Percentiles rank a stretch among this genome's conserved stretches.
phyloP scores from a whole-genome alignment of 148 eudicot genomes.

The Dianthus caryophyllus region DNA sequence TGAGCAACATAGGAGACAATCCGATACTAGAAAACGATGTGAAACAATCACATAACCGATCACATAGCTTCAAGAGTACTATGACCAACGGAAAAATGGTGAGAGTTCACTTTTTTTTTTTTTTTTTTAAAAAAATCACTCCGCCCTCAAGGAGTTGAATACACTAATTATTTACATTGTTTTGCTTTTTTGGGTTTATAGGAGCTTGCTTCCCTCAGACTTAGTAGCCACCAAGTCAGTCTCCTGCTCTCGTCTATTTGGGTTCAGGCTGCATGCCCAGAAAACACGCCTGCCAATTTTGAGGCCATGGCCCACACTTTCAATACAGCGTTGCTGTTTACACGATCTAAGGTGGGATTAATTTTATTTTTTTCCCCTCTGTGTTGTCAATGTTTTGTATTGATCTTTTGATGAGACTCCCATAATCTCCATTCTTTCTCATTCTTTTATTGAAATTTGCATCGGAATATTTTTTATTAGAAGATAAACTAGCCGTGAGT shows the following conservation, averaged over 20 bases:
- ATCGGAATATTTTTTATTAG: neutral
- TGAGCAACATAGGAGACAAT: conserved; percentile 26
- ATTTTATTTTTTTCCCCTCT: neutral
- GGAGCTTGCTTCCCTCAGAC: conserved; percentile 60
- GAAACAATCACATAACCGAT: conserved; percentile 30
- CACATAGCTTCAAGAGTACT: conserved; percentile 52
- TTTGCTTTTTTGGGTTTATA: conserved; percentile 25
- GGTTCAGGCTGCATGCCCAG: conserved; percentile 66
- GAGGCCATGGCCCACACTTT: conserved; percentile 85
- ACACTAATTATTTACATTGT: neutral
- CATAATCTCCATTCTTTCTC: neutral
- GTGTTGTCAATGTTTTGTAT: conserved; percentile 3
- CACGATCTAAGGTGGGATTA: conserved; percentile 62
- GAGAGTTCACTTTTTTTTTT: conserved; percentile 20
- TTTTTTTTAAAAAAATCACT: neutral
- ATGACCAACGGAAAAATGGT: conserved; percentile 53
- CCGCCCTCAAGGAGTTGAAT: neutral
- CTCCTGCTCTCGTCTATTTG: conserved; percentile 84
- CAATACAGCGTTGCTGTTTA: conserved; percentile 58
- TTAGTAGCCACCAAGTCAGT: conserved; percentile 85
- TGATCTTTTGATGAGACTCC: neutral
- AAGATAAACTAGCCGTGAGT: conserved; percentile 7
- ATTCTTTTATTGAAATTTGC: neutral
- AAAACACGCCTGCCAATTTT: conserved; percentile 65
- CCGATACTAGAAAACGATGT: conserved; percentile 24